Evolutionary conservation across 2,329 filamentous ascomycete genomes (phyloP).

Genomic region (Nakataea oryzae): DNA sequence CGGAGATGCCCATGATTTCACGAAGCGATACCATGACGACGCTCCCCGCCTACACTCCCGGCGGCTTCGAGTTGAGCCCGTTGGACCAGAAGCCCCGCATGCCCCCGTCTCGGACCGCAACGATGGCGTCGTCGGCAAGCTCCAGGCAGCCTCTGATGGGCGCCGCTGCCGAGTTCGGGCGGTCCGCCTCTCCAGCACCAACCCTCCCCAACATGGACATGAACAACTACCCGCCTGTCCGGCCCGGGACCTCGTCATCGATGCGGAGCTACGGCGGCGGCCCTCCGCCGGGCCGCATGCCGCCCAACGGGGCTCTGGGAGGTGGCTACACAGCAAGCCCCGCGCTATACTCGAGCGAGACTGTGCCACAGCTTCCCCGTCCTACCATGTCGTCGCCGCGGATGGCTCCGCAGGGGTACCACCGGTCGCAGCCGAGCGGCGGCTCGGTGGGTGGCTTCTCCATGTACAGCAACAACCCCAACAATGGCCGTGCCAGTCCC

Average conservation of each 20-base stretch:
- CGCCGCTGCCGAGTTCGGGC: slow-evolving; percentile 19
- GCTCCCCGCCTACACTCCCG: slow-evolving; percentile 51
- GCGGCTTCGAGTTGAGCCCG: slow-evolving; percentile 38
- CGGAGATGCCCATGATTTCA: slow-evolving; percentile 46
- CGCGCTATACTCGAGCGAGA: slow-evolving; percentile 13
- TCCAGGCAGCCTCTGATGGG: slow-evolving; percentile 18
- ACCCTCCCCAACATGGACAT: slow-evolving; percentile 9
- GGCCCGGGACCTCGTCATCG: slow-evolving; percentile 14
- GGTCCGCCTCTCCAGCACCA: slow-evolving; percentile 16
- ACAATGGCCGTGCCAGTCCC: slow-evolving; percentile 17
- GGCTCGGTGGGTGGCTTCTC: not conserved
- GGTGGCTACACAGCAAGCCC: slow-evolving; percentile 14
- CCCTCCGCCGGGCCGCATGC: slow-evolving; percentile 12
- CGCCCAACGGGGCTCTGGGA: slow-evolving; percentile 1
- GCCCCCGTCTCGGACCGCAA: slow-evolving; percentile 23
- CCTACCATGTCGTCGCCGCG: slow-evolving; percentile 14
- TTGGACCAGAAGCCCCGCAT: slow-evolving; percentile 39
- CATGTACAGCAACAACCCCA: slow-evolving; percentile 4
- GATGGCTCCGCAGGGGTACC: slow-evolving; percentile 8
- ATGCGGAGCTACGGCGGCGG: slow-evolving; percentile 14
- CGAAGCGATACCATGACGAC: slow-evolving; percentile 52
- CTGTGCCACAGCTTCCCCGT: slow-evolving; percentile 14
- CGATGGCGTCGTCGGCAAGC: slow-evolving; percentile 14
- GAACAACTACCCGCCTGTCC: slow-evolving; percentile 11
- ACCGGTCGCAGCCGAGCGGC: slow-evolving; percentile 3